A percentile compares a stretch with the other conserved stretches of the same genome.
Evolutionary conservation across 345 rosid species (phyloP).

Genomic region (Salix udensis): DNA sequence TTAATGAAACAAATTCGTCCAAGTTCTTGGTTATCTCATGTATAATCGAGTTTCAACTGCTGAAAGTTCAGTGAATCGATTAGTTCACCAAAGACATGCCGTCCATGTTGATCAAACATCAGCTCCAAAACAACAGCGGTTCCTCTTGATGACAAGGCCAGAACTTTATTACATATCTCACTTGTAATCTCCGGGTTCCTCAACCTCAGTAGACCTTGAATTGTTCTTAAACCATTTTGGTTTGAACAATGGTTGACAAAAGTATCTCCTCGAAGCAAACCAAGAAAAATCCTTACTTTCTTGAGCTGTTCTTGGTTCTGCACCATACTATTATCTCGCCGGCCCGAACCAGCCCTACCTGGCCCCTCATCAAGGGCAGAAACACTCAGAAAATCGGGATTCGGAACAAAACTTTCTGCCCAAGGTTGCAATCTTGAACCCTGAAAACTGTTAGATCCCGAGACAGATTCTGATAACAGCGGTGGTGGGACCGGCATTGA

Average conservation of each 20-base stretch:
- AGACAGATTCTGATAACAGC: not conserved
- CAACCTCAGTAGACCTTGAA: not conserved
- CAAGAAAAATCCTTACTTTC: not conserved
- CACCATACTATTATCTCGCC: not conserved
- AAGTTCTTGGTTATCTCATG: not conserved
- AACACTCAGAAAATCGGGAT: not conserved
- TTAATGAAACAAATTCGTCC: not conserved
- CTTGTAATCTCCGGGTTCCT: not conserved
- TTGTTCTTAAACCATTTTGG: conserved; percentile 8
- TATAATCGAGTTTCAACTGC: not conserved
- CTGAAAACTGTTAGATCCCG: not conserved
- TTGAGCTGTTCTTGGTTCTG: not conserved
- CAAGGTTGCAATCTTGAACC: not conserved
- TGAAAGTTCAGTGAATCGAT: conserved; percentile 14
- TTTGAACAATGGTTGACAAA: not conserved
- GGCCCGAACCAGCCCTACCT: not conserved
- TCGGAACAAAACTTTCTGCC: not conserved
- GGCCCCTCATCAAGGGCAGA: not conserved
- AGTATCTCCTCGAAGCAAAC: not conserved
- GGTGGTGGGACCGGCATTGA: not conserved
- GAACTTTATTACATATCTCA: not conserved
- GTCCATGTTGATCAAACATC: conserved; percentile 16
- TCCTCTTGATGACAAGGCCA: not conserved
- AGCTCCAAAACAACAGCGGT: conserved; percentile 2
- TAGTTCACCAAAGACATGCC: conserved; percentile 15